Evolutionary conservation across 192 early-diverging fungal genomes (phyloP).

Genomic region (Chytriomyces hyalinus): DNA sequence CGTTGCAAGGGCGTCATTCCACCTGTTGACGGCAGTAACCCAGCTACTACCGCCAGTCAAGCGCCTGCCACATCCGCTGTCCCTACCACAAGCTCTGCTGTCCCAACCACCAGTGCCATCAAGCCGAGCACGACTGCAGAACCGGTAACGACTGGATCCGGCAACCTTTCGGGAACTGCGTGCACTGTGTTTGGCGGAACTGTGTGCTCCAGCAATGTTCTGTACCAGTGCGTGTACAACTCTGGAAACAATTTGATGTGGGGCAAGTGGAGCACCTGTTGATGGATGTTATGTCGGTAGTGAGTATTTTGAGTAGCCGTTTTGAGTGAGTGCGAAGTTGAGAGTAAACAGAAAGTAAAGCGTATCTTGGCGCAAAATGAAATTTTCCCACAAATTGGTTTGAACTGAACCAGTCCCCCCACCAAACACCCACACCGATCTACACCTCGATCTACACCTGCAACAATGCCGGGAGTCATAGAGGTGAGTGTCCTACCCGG

Average conservation of each 20-base stretch:
- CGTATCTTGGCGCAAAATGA: too few relatives aligned
- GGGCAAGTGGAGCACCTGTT: neutral
- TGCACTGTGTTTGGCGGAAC: constrained; percentile 3
- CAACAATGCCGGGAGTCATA: constrained; percentile 28
- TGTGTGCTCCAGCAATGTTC: neutral
- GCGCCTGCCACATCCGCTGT: neutral
- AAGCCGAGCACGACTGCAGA: neutral
- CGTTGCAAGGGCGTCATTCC: constrained; percentile 24
- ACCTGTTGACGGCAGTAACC: neutral
- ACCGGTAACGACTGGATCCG: neutral
- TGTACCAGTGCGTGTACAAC: neutral
- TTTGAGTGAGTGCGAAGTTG: too few relatives aligned
- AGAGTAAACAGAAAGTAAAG: too few relatives aligned
- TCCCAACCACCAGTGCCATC: neutral
- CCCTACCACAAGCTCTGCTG: neutral
- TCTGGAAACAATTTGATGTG: neutral
- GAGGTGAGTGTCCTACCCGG: constrained; percentile 7
- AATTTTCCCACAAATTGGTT: too few relatives aligned
- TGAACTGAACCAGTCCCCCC: neutral
- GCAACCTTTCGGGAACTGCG: neutral
- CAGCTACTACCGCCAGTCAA: neutral
- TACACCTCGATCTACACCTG: neutral
- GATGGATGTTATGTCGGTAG: too few relatives aligned
- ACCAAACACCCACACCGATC: neutral
- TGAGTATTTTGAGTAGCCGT: too few relatives aligned